Base-by-base conservation (phyloP, 2,329 filamentous ascomycete genomes). In the Penicillium brevicompactum region DNA sequence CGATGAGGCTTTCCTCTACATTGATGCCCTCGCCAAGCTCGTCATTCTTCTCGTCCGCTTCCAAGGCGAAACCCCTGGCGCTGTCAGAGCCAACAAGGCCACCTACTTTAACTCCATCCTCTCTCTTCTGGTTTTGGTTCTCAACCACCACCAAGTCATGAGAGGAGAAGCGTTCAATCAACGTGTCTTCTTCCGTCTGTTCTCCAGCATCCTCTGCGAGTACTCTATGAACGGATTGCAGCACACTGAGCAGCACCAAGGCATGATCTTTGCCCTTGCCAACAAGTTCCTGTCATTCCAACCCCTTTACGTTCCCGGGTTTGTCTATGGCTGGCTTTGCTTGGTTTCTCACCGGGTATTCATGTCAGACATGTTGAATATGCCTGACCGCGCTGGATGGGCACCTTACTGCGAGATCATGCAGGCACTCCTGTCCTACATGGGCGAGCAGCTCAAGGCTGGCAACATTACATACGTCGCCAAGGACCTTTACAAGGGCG, bases 151-250 rank as follows among this genome's bases (percentile, higher is more conserved):
- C 70, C 88, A 95, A 67, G 82, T 89, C 53, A 90, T 87, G 73
- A 86, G 88, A 44, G 89, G 87, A 4, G 92, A 96, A 51, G 83
- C 82, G 38, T 92, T 96, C 78, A 93, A 91, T 66, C 89, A 93
- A 68, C 87, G 91, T 58, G 87, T 95, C 30, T 97, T 97, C 80
- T 94, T 92, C 83, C 87, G 93, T 44, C 82, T 99, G 41, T 89
- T 97, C 69, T 93, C 91, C 0, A 84, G 89, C 66, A 82, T 97
- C 46, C 81, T 99, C 4, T 90, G 89, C 71, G 88, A 94, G 64
- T 82, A 93, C 53, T 80, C 84, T 27, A 69, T 78, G 45, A 78
- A 84, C 46, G 82, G 82, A 11, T 81, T 86, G 57, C 81, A 87
- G 53, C 70, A 87, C 32, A 71, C 80, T 44, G 80, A 87, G 51